Base-by-base conservation (phyloP, 2,329 filamentous ascomycete species). In the Aureobasidium sp. region DNA sequence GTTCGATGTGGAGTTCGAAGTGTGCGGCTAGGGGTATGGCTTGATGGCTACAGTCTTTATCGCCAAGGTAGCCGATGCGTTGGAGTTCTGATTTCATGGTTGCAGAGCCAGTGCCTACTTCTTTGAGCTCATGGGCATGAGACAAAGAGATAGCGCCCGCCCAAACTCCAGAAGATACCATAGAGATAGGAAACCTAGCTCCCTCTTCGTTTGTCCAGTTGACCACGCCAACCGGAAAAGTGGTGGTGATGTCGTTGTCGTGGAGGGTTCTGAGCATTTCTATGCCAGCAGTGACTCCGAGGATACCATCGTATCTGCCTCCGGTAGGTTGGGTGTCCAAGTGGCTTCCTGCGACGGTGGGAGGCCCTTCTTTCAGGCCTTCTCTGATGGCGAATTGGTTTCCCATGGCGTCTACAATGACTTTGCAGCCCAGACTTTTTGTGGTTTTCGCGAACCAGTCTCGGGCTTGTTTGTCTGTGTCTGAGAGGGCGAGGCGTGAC, bases 181-280 rank as follows among this genome's bases (percentile, higher is more conserved):
- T 91, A 34, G 84, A 88, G 59, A 85, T 85, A 0, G 89, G 88
- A 65, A 93, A 93, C 0, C 89, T 82, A 1, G 89, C 89, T 3
- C 89, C 89, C 75, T 94, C 90, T 75, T 94, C 90, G 69, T 90
- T 90, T 2, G 87, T 91, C 87, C 87, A 90, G 68, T 91, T 90
- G 2, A 92, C 84, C 1, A 91, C 83, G 1, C 88, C 89, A 0
- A 92, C 80, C 1, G 86, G 86, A 42, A 84, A 88, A 48, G 87
- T 81, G 0, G 89, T 92, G 68, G 88, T 81, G 2, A 88, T 77
- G 27, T 82, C 77, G 64, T 86, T 82, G 21, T 92, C 89, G 5
- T 85, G 79, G 48, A 95, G 76, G 0, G 85, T 81, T 63, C 80
- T 82, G 14, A 94, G 75, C 71, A 88, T 85, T 73, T 94, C 90